Conservation (phyloP, 495 filamentous ascomycete species). For the Hypoxylon subgilvum region DNA sequence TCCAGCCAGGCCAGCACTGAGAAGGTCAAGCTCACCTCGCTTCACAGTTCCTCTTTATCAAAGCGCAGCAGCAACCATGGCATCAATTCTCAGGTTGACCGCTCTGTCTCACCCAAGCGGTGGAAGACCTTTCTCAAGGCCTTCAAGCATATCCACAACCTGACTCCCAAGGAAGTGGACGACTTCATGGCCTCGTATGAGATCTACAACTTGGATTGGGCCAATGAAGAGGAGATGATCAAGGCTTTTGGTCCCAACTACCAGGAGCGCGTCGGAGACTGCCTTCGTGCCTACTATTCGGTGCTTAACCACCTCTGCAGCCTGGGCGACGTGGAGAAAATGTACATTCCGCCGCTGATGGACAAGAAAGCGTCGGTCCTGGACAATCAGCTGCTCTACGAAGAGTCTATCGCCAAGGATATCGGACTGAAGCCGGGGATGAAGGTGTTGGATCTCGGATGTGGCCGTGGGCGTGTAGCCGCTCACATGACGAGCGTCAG, state of each 20-base stretch:
- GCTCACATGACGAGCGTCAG: slow-evolving; percentile 65
- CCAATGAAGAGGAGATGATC: slow-evolving; percentile 63
- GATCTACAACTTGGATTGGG: slow-evolving; percentile 71
- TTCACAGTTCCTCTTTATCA: slow-evolving; percentile 19
- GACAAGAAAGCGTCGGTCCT: slow-evolving; percentile 61
- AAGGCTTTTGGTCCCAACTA: slow-evolving; percentile 64
- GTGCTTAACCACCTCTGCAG: slow-evolving; percentile 70
- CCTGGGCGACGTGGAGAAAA: slow-evolving; percentile 71
- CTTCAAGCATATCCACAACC: slow-evolving; percentile 62
- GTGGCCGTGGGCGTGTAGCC: slow-evolving; percentile 65
- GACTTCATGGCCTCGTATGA: slow-evolving; percentile 71
- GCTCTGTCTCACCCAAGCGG: slow-evolving; percentile 59
- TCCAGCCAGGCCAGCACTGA: slow-evolving; percentile 39
- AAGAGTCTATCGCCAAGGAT: slow-evolving; percentile 61
- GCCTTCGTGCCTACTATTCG: slow-evolving; percentile 66
- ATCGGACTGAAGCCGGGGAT: slow-evolving; percentile 59
- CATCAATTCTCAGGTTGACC: slow-evolving; percentile 43
- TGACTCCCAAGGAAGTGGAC: slow-evolving; percentile 65
- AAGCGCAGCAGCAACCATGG: slow-evolving; percentile 22
- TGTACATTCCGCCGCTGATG: slow-evolving; percentile 71
- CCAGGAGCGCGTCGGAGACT: slow-evolving; percentile 64
- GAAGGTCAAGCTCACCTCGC: slow-evolving; percentile 33
- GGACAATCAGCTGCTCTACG: slow-evolving; percentile 63
- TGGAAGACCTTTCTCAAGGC: slow-evolving; percentile 61
- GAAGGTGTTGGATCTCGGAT: slow-evolving; percentile 64